Conservation (phyloP, 2,329 filamentous ascomycete genomes). For the Sporothrix pallida region DNA sequence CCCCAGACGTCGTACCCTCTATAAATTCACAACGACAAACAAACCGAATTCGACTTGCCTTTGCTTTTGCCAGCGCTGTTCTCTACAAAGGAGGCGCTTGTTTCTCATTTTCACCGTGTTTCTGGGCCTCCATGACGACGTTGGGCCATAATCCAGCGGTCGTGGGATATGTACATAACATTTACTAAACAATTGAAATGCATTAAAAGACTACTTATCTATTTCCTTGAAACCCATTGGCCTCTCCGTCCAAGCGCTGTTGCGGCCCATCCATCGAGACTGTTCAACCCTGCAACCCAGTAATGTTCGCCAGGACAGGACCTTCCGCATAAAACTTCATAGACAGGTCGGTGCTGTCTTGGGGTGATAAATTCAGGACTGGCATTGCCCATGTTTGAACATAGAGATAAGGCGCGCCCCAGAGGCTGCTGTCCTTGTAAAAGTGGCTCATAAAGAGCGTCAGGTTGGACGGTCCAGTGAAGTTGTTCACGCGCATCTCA, state of each 20-base stretch:
- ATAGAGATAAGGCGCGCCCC: conserved; percentile 30
- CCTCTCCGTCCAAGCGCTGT: background rate
- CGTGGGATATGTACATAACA: conserved; percentile 25
- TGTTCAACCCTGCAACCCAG: conserved; percentile 25
- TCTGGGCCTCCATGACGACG: conserved; percentile 8
- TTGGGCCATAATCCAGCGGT: background rate
- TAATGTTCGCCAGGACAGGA: conserved; percentile 34
- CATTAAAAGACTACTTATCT: background rate
- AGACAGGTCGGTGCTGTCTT: conserved; percentile 2
- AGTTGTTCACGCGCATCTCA: background rate
- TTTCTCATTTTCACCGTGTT: conserved; percentile 15
- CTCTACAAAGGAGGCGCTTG: background rate
- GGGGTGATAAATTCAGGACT: conserved; percentile 22
- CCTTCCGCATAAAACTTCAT: conserved; percentile 29
- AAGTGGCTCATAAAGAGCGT: conserved; percentile 7
- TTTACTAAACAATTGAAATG: conserved; percentile 7
- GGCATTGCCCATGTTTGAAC: conserved; percentile 35
- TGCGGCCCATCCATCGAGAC: background rate
- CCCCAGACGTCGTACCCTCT: conserved; percentile 83
- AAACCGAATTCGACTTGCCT: conserved; percentile 3
- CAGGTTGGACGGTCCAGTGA: background rate
- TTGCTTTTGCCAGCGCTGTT: background rate
- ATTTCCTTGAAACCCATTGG: background rate
- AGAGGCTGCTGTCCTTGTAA: conserved; percentile 3
- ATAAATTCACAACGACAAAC: conserved; percentile 24